phyloP scores from a whole-genome alignment of 495 filamentous ascomycete genomes.

The Trichocladium uniseriatum region DNA sequence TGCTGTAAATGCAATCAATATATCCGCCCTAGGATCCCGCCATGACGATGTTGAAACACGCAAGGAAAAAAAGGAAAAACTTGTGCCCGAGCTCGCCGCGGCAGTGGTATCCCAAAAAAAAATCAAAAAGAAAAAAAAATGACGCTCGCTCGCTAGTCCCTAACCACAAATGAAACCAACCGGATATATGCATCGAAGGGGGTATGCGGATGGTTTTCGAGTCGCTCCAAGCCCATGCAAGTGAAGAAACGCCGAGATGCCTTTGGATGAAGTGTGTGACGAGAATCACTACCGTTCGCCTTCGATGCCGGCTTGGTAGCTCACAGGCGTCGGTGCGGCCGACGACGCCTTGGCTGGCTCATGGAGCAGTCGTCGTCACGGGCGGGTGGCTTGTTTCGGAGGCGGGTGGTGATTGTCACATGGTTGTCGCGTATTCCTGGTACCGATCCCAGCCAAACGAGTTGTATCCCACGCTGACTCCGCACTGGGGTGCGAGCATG shows the following conservation, averaged over 20 bases:
- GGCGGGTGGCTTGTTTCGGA: constrained; percentile 30
- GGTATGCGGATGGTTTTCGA: constrained; percentile 22
- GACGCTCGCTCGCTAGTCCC: constrained; percentile 37
- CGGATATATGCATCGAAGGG: constrained; percentile 14
- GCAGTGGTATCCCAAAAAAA: constrained; percentile 24
- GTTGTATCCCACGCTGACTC: constrained; percentile 63
- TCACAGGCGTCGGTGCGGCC: background rate
- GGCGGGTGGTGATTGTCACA: constrained; percentile 49
- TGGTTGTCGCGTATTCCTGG: constrained; percentile 52
- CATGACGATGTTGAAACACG: constrained; percentile 29
- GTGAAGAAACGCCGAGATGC: constrained; percentile 30
- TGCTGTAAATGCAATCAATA: constrained; percentile 43
- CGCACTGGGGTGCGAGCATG: constrained; percentile 78
- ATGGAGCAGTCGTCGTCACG: constrained; percentile 34
- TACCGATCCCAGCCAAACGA: constrained; percentile 70
- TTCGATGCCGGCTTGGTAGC: constrained; percentile 10
- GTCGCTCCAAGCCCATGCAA: constrained; percentile 34
- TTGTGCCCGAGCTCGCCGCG: constrained; percentile 37
- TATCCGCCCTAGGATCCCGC: constrained; percentile 38
- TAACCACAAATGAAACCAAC: constrained; percentile 17
- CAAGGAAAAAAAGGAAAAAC: constrained; percentile 27
- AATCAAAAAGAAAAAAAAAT: constrained; percentile 15
- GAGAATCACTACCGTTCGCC: constrained; percentile 8
- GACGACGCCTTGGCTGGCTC: constrained; percentile 11
- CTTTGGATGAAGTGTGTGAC: constrained; percentile 20